phyloP scores from a whole-genome alignment of 2,329 filamentous ascomycete species.

The Phoma sp. region DNA sequence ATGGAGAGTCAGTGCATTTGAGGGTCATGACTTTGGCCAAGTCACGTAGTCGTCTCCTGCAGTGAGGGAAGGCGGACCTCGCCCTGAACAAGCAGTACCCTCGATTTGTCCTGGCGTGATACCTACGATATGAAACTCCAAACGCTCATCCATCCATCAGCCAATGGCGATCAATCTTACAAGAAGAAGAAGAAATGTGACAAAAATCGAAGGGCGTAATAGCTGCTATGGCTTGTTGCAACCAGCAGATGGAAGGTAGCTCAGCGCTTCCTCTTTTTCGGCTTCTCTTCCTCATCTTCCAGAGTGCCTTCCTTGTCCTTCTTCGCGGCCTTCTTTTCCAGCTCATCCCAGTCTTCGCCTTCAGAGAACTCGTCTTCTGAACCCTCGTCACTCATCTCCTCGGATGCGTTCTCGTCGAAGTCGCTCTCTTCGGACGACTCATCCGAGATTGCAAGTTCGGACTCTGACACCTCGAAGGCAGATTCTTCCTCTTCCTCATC shows the following conservation, averaged over 20 bases:
- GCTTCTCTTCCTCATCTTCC: constrained; percentile 62
- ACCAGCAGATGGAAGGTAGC: neutral
- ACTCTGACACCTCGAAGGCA: constrained; percentile 88
- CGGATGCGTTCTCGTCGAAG: constrained; percentile 87
- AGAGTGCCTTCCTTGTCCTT: constrained; percentile 64
- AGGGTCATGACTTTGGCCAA: too few species aligned
- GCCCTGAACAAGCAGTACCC: neutral
- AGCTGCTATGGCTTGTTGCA: neutral
- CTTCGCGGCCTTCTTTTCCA: constrained; percentile 81
- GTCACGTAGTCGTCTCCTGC: too few species aligned
- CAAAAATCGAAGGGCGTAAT: neutral
- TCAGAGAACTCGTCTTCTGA: constrained; percentile 60
- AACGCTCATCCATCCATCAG: constrained; percentile 6
- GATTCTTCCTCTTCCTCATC: constrained; percentile 85
- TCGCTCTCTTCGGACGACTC: constrained; percentile 88
- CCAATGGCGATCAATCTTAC: constrained; percentile 7
- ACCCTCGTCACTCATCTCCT: constrained; percentile 74
- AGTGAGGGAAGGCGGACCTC: neutral
- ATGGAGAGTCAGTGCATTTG: neutral
- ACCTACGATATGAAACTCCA: constrained; percentile 11
- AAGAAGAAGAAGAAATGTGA: constrained; percentile 3
- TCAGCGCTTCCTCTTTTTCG: constrained; percentile 71
- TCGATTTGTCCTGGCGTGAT: neutral
- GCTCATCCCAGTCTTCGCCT: constrained; percentile 91
- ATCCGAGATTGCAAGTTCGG: constrained; percentile 74